These are phyloP conservation scores for Candida suzukii DNA, from an alignment of 805 yeast species.

Conservation along the genomic window DNA sequence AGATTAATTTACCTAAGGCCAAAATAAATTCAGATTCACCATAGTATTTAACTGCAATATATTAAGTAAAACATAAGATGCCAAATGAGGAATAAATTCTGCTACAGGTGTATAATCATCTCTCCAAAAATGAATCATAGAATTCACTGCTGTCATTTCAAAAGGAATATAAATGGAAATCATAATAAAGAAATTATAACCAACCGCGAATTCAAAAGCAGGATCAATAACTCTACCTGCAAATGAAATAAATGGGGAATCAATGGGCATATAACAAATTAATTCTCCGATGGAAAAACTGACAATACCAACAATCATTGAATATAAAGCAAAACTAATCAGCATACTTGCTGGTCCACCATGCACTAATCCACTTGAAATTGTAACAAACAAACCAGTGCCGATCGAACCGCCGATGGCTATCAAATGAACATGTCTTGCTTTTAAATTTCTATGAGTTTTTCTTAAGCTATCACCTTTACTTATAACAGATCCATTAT, in stretches of 20 bases:
- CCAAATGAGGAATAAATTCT: constrained; percentile 53
- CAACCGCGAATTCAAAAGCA: constrained; percentile 60
- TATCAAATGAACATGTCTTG: constrained; percentile 64
- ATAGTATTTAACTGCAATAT: constrained; percentile 57
- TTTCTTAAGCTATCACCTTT: neutral
- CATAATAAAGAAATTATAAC: constrained; percentile 69
- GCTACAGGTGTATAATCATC: constrained; percentile 62
- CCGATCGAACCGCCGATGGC: constrained; percentile 76
- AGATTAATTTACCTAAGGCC: constrained; percentile 57
- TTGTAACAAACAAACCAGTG: constrained; percentile 61
- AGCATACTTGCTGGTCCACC: constrained; percentile 61
- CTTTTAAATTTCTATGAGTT: constrained; percentile 37
- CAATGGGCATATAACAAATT: constrained; percentile 62
- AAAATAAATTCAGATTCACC: constrained; percentile 78
- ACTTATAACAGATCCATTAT: too few species aligned
- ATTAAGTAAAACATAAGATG: constrained; percentile 51
- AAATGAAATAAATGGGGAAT: constrained; percentile 61
- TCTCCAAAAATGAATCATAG: constrained; percentile 71
- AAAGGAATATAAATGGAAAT: constrained; percentile 69
- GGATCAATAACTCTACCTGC: constrained; percentile 63
- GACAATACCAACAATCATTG: constrained; percentile 54
- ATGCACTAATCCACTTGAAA: constrained; percentile 48
- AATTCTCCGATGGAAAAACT: constrained; percentile 68
- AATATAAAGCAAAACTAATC: constrained; percentile 57
- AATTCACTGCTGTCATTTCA: constrained; percentile 66